Conservation (phyloP, 2,329 filamentous ascomycete species). For the Bipolaris gigantea region DNA sequence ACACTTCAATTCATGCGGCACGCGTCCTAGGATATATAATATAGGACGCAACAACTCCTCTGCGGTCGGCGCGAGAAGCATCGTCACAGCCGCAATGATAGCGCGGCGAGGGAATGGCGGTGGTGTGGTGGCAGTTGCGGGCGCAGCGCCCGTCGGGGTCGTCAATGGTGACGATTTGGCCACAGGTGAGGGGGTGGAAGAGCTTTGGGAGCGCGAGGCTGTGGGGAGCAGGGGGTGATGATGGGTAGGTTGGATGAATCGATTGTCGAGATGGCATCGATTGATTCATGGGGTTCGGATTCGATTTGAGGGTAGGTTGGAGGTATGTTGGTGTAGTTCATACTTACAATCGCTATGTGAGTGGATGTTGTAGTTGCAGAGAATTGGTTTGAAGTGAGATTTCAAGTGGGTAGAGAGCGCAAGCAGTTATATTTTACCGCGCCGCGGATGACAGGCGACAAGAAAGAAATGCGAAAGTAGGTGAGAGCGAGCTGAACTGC, state of each 20-base stretch:
- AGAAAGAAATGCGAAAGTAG: not conserved
- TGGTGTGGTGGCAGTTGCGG: constrained; percentile 17
- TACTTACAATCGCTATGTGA: not conserved
- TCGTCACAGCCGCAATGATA: constrained; percentile 3
- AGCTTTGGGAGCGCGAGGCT: not conserved
- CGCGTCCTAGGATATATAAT: not conserved
- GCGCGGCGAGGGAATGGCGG: not conserved
- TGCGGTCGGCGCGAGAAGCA: not conserved
- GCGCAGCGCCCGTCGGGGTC: constrained; percentile 14
- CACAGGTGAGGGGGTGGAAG: constrained; percentile 24
- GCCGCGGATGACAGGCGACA: not conserved
- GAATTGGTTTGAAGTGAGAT: not conserved
- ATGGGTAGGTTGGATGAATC: not conserved
- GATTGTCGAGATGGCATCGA: not conserved
- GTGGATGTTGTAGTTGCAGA: not conserved
- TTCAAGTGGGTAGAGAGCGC: not conserved
- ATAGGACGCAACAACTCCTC: not conserved
- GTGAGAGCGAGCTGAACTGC: not conserved
- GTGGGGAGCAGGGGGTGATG: constrained; percentile 7
- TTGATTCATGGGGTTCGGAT: not conserved
- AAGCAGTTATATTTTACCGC: not conserved
- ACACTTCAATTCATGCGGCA: constrained; percentile 15
- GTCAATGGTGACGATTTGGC: constrained; percentile 20
- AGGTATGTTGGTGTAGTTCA: not conserved
- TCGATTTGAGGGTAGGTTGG: not conserved